phyloP scores from a whole-genome alignment of 768 basidiomycete species.

The Russula dissimulans region DNA sequence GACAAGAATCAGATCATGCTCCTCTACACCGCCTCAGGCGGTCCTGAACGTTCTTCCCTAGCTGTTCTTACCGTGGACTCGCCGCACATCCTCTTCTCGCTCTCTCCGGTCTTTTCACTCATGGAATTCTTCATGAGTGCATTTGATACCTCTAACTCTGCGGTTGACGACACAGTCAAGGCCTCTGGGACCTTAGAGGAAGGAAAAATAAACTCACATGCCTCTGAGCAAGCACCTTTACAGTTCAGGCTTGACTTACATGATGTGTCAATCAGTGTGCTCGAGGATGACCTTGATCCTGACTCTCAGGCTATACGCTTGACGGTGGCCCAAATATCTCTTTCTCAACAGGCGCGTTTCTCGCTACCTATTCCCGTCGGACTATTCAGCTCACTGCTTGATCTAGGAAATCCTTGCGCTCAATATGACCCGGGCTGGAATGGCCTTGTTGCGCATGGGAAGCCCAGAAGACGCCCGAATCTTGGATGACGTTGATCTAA shows the following conservation, averaged over 20 bases:
- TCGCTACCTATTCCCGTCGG: not conserved
- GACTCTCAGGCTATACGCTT: constrained; percentile 83
- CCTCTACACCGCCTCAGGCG: constrained; percentile 72
- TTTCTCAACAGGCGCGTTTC: constrained; percentile 76
- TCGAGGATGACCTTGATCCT: constrained; percentile 73
- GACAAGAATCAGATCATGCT: constrained; percentile 90
- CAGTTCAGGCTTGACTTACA: constrained; percentile 83
- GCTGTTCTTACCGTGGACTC: constrained; percentile 85
- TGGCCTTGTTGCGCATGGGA: constrained; percentile 91
- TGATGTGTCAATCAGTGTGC: constrained; percentile 77
- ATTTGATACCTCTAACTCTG: constrained; percentile 26
- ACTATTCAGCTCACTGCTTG: not conserved
- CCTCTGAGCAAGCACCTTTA: constrained; percentile 24
- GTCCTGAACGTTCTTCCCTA: constrained; percentile 45
- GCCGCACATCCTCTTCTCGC: constrained; percentile 83
- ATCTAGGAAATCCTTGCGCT: constrained; percentile 70
- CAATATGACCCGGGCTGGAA: constrained; percentile 73
- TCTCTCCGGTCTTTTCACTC: constrained; percentile 87
- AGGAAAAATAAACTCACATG: not conserved
- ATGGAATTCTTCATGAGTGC: constrained; percentile 72
- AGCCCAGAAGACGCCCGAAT: constrained; percentile 79
- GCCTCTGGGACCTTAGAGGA: constrained; percentile 16
- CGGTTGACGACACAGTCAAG: constrained; percentile 15
- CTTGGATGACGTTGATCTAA: constrained; percentile 85
- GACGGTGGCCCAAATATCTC: constrained; percentile 70